Percentiles rank a stretch among this genome's conserved stretches.
Evolutionary conservation across 192 early-diverging fungal genomes (phyloP).

Genomic region (Rhizophagus sp.): DNA sequence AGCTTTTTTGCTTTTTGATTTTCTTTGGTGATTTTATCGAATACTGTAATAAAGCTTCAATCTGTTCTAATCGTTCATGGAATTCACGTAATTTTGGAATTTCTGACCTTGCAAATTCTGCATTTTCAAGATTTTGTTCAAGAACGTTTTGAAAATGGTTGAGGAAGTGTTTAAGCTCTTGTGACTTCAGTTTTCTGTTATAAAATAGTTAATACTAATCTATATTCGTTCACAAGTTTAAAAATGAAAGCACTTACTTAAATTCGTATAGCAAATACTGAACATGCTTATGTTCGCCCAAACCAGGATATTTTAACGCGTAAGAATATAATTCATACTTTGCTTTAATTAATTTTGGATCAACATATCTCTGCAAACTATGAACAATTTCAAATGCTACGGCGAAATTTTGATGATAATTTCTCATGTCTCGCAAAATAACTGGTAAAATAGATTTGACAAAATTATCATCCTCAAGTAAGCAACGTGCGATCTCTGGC

Average conservation of each 20-base stretch:
- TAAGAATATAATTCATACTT: conserved; percentile 69
- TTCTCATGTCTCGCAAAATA: conserved; percentile 47
- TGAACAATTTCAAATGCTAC: conserved; percentile 60
- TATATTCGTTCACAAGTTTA: neutral
- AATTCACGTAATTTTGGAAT: neutral
- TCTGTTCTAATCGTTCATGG: neutral
- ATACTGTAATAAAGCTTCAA: neutral
- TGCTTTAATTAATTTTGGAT: conserved; percentile 50
- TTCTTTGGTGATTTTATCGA: neutral
- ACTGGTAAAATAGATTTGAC: conserved; percentile 52
- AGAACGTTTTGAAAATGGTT: neutral
- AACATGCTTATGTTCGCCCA: conserved; percentile 40
- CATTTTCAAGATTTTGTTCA: neutral
- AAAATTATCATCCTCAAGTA: conserved; percentile 64
- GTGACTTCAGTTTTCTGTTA: neutral
- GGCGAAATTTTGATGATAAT: conserved; percentile 62
- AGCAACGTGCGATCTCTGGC: conserved; percentile 41
- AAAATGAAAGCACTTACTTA: conserved; percentile 32
- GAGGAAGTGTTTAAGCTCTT: neutral
- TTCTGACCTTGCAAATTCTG: neutral
- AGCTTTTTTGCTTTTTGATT: neutral
- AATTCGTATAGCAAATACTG: conserved; percentile 42
- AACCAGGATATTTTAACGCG: conserved; percentile 47
- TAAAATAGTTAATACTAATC: neutral
- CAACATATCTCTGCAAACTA: conserved; percentile 52